These are phyloP conservation scores for Stentor roeselii DNA, from an alignment of 73 alveolate genomes.

Conservation along the genomic window DNA sequence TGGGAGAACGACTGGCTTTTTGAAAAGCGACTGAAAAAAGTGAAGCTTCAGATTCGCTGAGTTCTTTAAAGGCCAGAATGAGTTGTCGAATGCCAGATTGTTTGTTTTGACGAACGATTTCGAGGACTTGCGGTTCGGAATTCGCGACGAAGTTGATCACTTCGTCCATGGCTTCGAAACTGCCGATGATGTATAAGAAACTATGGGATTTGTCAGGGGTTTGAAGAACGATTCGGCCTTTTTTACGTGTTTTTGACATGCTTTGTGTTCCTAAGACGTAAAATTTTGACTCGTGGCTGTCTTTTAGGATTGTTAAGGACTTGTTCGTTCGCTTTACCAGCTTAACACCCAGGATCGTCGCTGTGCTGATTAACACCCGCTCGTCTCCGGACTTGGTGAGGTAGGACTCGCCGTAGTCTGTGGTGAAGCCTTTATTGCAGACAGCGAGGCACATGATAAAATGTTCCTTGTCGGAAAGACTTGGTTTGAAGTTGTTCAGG, in stretches of 20 bases:
- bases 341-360: not conserved
- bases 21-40: slow-evolving; percentile 31
- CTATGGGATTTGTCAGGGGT: slow-evolving; percentile 58
- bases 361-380: not conserved
- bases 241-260: slow-evolving; percentile 25
- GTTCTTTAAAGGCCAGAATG: slow-evolving; percentile 68
- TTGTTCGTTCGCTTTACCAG: no score
- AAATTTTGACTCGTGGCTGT: no score
- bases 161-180: slow-evolving; percentile 49
- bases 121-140: not conserved
- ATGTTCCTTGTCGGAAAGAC: not conserved
- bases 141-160: not conserved
- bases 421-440: not conserved
- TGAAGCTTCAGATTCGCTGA: slow-evolving; percentile 51
- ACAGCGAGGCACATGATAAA: not conserved
- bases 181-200: slow-evolving; percentile 59
- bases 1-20: slow-evolving; percentile 1
- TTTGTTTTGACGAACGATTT: slow-evolving; percentile 24
- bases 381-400: not conserved
- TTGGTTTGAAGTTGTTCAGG: not conserved
- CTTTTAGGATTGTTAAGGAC: no score
- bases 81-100: slow-evolving; percentile 71
- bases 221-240: slow-evolving; percentile 66
- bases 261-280: not conserved
- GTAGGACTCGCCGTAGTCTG: not conserved